Percentiles rank a stretch among this genome's conserved stretches.
These are phyloP conservation scores for Ascochyta fabae DNA, from an alignment of 2,329 filamentous ascomycete genomes.

Conservation along the genomic window DNA sequence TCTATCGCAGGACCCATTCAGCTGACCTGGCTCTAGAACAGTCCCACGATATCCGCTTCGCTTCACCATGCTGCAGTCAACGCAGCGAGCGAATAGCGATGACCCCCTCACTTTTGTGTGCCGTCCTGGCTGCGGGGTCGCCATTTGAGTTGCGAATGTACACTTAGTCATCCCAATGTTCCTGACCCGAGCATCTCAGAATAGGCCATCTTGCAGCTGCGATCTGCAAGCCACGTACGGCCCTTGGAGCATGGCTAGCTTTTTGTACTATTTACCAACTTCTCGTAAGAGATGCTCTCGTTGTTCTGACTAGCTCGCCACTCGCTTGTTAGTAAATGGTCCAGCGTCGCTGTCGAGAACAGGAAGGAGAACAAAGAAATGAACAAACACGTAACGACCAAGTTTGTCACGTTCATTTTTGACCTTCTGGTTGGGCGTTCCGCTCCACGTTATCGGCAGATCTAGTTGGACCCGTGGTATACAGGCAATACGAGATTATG, in stretches of 20 bases:
- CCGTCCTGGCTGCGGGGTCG: conserved; percentile 1
- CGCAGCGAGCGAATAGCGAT: conserved; percentile 1
- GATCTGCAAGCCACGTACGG: conserved; percentile 3
- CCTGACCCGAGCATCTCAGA: conserved; percentile 11
- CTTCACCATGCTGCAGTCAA: conserved; percentile 11
- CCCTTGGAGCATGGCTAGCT: not conserved
- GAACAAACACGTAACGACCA: not conserved
- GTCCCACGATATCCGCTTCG: conserved; percentile 17
- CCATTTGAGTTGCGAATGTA: not conserved
- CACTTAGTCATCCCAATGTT: not conserved
- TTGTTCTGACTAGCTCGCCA: not conserved
- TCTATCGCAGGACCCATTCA: conserved; percentile 9
- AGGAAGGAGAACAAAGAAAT: not conserved
- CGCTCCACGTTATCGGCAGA: conserved; percentile 4
- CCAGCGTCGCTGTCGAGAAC: not conserved
- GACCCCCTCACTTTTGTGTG: not conserved
- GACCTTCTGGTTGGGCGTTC: not conserved
- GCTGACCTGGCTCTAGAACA: conserved; percentile 28
- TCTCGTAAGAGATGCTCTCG: not conserved
- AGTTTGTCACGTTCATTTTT: not conserved
- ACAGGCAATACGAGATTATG: conserved; percentile 5
- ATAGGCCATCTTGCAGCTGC: conserved; percentile 6
- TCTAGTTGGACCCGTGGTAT: not conserved
- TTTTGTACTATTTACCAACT: not conserved
- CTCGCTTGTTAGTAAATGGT: not conserved